A percentile compares a stretch with the other conserved stretches of the same genome.
phyloP scores from a whole-genome alignment of 2,329 filamentous ascomycete species.

The Calonectria henricotiae region DNA sequence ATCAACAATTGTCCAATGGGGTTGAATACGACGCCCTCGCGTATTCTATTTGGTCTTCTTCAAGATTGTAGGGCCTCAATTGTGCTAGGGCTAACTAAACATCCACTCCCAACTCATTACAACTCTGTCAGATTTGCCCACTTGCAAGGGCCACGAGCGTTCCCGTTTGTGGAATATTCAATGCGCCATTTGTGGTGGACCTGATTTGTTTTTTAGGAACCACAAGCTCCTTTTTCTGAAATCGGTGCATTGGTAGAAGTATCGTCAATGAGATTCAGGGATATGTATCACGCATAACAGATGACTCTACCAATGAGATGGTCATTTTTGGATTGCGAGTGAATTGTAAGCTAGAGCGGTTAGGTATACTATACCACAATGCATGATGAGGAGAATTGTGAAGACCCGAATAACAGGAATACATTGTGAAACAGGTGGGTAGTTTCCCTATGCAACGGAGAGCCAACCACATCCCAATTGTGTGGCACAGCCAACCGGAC shows the following conservation, averaged over 20 bases:
- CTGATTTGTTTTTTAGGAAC: not conserved
- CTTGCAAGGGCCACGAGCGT: not conserved
- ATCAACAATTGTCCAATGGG: slow-evolving; percentile 2
- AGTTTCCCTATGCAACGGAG: not conserved
- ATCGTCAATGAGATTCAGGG: not conserved
- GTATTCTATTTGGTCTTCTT: not conserved
- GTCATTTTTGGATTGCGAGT: slow-evolving; percentile 2
- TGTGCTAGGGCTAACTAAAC: too few species aligned
- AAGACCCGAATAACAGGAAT: not conserved
- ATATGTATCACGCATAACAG: not conserved
- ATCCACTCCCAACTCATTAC: not conserved
- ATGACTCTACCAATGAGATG: not conserved
- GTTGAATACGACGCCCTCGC: not conserved
- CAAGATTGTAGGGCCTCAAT: not conserved
- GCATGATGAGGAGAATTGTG: too few species aligned
- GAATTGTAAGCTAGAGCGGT: not conserved
- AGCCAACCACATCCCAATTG: not conserved
- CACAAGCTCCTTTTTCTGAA: not conserved
- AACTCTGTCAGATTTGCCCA: not conserved
- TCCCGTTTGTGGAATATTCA: slow-evolving; percentile 1
- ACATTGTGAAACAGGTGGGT: not conserved
- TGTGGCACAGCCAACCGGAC: not conserved
- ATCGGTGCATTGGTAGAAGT: not conserved
- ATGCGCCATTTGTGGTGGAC: not conserved
- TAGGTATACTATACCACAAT: not conserved